These are phyloP conservation scores for Podospora appendiculata DNA, from an alignment of 495 filamentous ascomycete genomes.

Conservation along the genomic window DNA sequence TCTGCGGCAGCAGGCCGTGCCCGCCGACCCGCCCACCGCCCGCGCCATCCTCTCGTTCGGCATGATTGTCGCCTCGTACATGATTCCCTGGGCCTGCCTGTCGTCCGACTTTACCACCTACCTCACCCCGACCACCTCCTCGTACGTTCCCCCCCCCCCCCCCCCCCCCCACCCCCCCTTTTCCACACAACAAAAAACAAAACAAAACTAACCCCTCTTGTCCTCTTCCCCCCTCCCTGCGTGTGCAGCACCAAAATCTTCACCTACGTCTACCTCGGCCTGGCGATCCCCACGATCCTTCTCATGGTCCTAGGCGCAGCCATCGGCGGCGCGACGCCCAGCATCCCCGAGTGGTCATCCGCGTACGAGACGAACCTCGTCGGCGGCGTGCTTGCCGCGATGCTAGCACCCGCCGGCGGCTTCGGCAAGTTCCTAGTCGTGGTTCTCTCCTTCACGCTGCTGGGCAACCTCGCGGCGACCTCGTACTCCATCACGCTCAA, in stretches of 20 bases:
- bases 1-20: conserved; percentile 21
- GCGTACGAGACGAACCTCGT: conserved; percentile 40
- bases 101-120: conserved; percentile 44
- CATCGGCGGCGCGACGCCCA: conserved; percentile 38
- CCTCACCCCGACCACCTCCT: conserved; percentile 35
- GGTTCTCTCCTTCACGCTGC: conserved; percentile 41
- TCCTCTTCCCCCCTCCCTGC: neutral
- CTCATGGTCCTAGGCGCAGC: conserved; percentile 50
- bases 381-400: conserved; percentile 47
- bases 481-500: conserved; percentile 48
- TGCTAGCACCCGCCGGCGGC: conserved; percentile 41
- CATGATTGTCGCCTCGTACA: conserved; percentile 38
- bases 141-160: conserved; percentile 18
- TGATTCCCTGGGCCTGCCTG: conserved; percentile 39
- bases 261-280: conserved; percentile 37
- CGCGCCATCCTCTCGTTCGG: conserved; percentile 28
- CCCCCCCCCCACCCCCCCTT: no score
- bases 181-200: no score
- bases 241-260: conserved; percentile 29
- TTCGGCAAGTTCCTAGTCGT: conserved; percentile 52
- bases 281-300: conserved; percentile 38
- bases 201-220: no score
- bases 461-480: conserved; percentile 44
- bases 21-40: conserved; percentile 18
- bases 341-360: conserved; percentile 33